A percentile compares a stretch with the other conserved stretches of the same genome.
Evolutionary conservation across 495 filamentous ascomycete genomes (phyloP).

Genomic region (Penicillium manginii): DNA sequence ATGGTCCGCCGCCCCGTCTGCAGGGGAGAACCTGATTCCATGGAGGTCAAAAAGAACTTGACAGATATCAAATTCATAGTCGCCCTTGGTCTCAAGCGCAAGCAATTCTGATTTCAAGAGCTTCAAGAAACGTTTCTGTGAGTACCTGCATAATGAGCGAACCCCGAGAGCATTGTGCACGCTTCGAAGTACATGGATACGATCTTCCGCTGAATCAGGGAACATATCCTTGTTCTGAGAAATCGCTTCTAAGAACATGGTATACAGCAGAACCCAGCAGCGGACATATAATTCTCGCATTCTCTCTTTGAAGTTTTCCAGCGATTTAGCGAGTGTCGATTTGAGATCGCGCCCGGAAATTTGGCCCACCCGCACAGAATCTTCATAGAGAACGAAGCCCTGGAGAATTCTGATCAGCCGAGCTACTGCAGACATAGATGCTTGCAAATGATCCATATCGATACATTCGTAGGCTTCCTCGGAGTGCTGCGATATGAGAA

Average conservation of each 20-base stretch:
- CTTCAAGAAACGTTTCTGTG: slow-evolving; percentile 83
- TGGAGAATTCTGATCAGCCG: slow-evolving; percentile 74
- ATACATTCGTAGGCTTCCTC: slow-evolving; percentile 80
- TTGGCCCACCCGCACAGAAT: slow-evolving; percentile 76
- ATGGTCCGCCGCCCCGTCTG: slow-evolving; percentile 72
- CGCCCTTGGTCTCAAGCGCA: slow-evolving; percentile 61
- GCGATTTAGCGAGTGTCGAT: slow-evolving; percentile 45
- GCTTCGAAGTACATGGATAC: slow-evolving; percentile 71
- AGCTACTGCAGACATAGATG: slow-evolving; percentile 68
- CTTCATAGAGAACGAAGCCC: slow-evolving; percentile 77
- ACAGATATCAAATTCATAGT: slow-evolving; percentile 76
- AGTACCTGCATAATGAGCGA: slow-evolving; percentile 82
- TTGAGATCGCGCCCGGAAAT: slow-evolving; percentile 46
- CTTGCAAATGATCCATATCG: slow-evolving; percentile 72
- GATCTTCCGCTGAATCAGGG: slow-evolving; percentile 64
- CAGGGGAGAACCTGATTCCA: slow-evolving; percentile 76
- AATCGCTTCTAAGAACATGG: slow-evolving; percentile 74
- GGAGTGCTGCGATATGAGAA: slow-evolving; percentile 62
- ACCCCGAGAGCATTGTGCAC: slow-evolving; percentile 87
- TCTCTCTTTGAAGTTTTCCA: slow-evolving; percentile 65
- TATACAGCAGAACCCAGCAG: slow-evolving; percentile 80
- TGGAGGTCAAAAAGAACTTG: slow-evolving; percentile 90
- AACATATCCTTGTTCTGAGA: slow-evolving; percentile 66
- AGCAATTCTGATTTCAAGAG: slow-evolving; percentile 83
- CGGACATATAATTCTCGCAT: slow-evolving; percentile 89